Evolutionary conservation across 495 filamentous ascomycete genomes (phyloP).

Genomic region (Lichina pygmaea): DNA sequence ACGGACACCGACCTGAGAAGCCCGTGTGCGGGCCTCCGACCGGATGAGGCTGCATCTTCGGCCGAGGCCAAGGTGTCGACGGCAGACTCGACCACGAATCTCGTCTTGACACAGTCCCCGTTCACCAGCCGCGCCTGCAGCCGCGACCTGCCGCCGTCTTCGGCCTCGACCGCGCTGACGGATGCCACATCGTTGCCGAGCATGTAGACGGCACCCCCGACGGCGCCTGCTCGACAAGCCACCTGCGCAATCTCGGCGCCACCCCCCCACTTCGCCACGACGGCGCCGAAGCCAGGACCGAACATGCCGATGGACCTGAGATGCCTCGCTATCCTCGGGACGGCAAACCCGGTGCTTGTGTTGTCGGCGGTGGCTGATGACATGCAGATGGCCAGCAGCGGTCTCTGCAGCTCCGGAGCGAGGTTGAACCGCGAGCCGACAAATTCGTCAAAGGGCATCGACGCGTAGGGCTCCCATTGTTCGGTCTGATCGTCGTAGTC

Average conservation of each 20-base stretch:
- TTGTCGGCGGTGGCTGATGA: constrained; percentile 27
- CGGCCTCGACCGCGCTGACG: constrained; percentile 1
- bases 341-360: constrained; percentile 34
- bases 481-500: constrained; percentile 29
- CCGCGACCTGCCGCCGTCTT: constrained; percentile 5
- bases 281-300: constrained; percentile 60
- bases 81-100: constrained; percentile 23
- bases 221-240: constrained; percentile 70
- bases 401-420: constrained; percentile 35
- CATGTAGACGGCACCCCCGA: constrained; percentile 78
- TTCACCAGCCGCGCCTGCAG: constrained; percentile 27
- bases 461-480: constrained; percentile 18
- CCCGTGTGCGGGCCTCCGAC: not conserved
- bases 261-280: constrained; percentile 82
- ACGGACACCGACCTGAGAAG: constrained; percentile 21
- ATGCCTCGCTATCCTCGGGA: constrained; percentile 49
- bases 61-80: constrained; percentile 13
- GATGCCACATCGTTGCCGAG: constrained; percentile 21
- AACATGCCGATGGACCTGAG: constrained; percentile 66
- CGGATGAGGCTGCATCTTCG: not conserved
- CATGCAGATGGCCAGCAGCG: constrained; percentile 55
- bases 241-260: constrained; percentile 81
- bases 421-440: constrained; percentile 47
- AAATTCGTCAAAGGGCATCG: constrained; percentile 31
- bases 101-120: constrained; percentile 29